Evolutionary conservation across 2,329 filamentous ascomycete genomes (phyloP).

Genomic region (Hymenoscyphus fructigenus): DNA sequence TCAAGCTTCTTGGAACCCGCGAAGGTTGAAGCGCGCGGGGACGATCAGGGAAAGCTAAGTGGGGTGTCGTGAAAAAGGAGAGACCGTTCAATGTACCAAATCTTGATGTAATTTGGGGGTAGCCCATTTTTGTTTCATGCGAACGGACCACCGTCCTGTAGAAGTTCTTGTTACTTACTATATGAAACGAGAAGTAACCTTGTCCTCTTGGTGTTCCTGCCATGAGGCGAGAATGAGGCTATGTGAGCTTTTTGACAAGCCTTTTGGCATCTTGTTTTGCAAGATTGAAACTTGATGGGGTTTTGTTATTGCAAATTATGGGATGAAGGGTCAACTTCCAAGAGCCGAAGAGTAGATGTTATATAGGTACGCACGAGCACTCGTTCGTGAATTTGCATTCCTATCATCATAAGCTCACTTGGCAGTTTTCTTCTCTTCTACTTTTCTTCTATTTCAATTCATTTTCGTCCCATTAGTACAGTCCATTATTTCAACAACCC

Average conservation of each 20-base stretch:
- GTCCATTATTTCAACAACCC: neutral
- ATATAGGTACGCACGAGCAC: no score
- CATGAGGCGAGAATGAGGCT: neutral
- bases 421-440: no score
- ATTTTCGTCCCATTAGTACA: neutral
- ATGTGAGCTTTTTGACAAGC: neutral
- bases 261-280: neutral
- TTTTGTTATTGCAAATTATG: neutral
- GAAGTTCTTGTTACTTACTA: neutral
- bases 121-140: no score
- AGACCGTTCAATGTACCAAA: no score
- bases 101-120: no score
- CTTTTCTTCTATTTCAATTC: neutral
- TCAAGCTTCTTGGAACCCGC: neutral
- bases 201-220: neutral
- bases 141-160: neutral
- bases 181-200: neutral
- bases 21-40: neutral
- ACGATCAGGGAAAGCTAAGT: neutral
- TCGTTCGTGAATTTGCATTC: no score
- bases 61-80: no score
- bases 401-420: no score
- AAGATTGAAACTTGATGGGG: neutral
- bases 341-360: no score
- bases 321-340: neutral